phyloP scores from a whole-genome alignment of 139 green algal species.

The Zygnema cylindricum region DNA sequence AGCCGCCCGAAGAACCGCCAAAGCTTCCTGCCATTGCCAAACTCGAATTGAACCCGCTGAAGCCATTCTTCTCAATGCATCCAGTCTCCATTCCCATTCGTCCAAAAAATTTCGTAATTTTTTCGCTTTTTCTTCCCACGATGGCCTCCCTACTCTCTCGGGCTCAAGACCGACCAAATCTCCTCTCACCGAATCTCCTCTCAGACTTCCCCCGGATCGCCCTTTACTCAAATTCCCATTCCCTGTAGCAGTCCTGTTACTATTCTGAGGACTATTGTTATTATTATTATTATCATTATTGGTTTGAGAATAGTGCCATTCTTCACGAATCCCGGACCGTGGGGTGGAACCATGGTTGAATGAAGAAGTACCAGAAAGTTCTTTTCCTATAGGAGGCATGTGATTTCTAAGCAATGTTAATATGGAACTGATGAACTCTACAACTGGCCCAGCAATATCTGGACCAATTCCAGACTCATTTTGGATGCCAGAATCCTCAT shows the following conservation, averaged over 20 bases:
- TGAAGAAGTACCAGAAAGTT: not conserved
- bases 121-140: not conserved
- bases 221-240: too few species aligned
- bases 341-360: not conserved
- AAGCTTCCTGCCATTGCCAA: slow-evolving; percentile 39
- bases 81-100: slow-evolving; percentile 32
- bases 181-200: not conserved
- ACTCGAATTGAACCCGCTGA: slow-evolving; percentile 3
- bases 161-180: not conserved
- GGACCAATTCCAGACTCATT: not conserved
- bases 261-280: not conserved
- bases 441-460: not conserved
- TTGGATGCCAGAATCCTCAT: not conserved
- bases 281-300: too few species aligned
- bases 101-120: slow-evolving; percentile 11
- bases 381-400: not conserved
- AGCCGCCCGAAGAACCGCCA: slow-evolving; percentile 18
- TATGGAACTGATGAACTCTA: not conserved
- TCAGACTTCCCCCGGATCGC: too few species aligned
- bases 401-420: not conserved
- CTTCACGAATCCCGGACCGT: too few species aligned
- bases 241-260: too few species aligned
- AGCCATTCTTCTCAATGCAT: slow-evolving; percentile 24
- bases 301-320: too few species aligned
- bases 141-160: not conserved